phyloP scores from a whole-genome alignment of 2,329 filamentous ascomycete genomes.

The Alternaria postmessia region DNA sequence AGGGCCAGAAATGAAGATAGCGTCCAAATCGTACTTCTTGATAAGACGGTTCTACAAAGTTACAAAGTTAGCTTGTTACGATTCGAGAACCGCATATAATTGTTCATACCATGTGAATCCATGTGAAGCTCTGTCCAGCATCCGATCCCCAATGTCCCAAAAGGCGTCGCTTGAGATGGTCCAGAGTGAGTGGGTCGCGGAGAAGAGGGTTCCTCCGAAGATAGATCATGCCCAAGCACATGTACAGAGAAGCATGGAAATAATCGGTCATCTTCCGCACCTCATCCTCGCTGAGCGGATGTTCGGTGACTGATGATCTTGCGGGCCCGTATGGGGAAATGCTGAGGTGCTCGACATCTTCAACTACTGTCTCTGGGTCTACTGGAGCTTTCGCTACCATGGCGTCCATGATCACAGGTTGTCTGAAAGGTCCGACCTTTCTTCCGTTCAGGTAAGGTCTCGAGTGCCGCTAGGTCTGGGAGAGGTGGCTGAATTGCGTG shows the following conservation, averaged over 20 bases:
- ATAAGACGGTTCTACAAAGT: constrained; percentile 69
- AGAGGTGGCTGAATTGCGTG: background rate
- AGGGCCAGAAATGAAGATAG: constrained; percentile 77
- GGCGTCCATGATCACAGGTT: constrained; percentile 31
- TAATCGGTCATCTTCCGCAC: constrained; percentile 74
- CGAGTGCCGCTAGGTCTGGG: constrained; percentile 7
- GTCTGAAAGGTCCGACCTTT: constrained; percentile 9
- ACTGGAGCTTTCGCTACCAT: constrained; percentile 32
- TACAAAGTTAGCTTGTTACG: background rate
- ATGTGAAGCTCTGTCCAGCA: constrained; percentile 82
- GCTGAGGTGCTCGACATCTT: constrained; percentile 42
- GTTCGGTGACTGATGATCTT: constrained; percentile 68
- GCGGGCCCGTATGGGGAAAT: constrained; percentile 71
- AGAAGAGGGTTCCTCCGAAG: constrained; percentile 77
- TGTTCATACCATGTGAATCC: constrained; percentile 72
- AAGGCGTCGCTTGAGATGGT: constrained; percentile 77
- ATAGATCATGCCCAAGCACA: constrained; percentile 83
- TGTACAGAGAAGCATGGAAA: constrained; percentile 77
- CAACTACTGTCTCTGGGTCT: constrained; percentile 34
- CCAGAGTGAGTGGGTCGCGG: constrained; percentile 70
- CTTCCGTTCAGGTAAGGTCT: constrained; percentile 6
- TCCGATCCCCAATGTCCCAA: constrained; percentile 82
- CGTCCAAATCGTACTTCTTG: constrained; percentile 79
- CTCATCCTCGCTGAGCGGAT: constrained; percentile 70
- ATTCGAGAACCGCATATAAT: background rate